These are phyloP conservation scores for Didymellaceae sp. DNA, from an alignment of 2,329 filamentous ascomycete species.

Conservation along the genomic window DNA sequence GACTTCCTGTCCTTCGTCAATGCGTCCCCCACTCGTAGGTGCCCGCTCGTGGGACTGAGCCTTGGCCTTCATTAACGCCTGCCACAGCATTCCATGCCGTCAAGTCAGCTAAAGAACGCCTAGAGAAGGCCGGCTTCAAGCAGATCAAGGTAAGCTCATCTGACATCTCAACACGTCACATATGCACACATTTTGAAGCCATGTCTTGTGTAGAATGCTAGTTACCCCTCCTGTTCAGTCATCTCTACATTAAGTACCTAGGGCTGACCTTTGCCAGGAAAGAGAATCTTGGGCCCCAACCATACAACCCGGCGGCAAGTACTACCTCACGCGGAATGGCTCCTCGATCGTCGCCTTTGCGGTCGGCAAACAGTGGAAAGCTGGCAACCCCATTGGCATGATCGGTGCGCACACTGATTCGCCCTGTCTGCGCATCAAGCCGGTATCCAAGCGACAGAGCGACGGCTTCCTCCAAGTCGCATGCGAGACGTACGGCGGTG, in stretches of 20 bases:
- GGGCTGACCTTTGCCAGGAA: slow-evolving; percentile 60
- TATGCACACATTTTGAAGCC: neutral
- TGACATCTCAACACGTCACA: neutral
- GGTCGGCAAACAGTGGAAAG: slow-evolving; percentile 87
- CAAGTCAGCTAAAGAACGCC: slow-evolving; percentile 73
- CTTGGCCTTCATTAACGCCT: slow-evolving; percentile 12
- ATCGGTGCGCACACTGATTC: slow-evolving; percentile 97
- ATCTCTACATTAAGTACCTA: neutral
- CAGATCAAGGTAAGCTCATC: slow-evolving; percentile 73
- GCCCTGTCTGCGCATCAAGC: slow-evolving; percentile 89
- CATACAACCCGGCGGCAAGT: slow-evolving; percentile 87
- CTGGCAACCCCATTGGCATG: slow-evolving; percentile 89
- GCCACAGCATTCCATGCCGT: slow-evolving; percentile 91
- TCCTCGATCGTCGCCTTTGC: slow-evolving; percentile 93
- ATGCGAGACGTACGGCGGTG: slow-evolving; percentile 95
- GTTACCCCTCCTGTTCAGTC: neutral
- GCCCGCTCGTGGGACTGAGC: neutral
- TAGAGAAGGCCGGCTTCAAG: slow-evolving; percentile 84
- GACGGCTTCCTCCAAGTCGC: slow-evolving; percentile 93
- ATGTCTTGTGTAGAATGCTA: neutral
- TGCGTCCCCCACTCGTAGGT: slow-evolving; percentile 87
- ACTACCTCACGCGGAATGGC: slow-evolving; percentile 92
- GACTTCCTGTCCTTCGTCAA: slow-evolving; percentile 95
- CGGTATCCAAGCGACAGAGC: slow-evolving; percentile 85
- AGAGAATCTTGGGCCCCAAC: slow-evolving; percentile 84